These are phyloP conservation scores for Cunninghamia lanceolata DNA, from an alignment of 75 land plant genomes.

Conservation along the genomic window DNA sequence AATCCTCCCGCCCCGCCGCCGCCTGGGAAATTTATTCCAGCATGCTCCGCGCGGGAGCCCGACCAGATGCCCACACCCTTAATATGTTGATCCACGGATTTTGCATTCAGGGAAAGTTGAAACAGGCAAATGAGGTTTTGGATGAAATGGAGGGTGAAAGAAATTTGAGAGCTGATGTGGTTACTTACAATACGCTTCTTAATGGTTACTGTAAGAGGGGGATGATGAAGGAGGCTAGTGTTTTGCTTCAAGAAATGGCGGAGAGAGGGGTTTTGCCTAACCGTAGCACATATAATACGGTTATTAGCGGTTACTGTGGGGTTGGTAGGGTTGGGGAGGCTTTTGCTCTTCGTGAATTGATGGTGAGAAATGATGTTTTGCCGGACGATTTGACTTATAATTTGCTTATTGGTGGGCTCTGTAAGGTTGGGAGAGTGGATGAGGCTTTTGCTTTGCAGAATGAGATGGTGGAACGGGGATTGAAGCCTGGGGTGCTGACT, in stretches of 20 bases:
- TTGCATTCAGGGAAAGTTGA: constrained; percentile 27
- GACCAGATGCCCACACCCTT: constrained; percentile 35
- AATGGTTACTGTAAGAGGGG: constrained; percentile 45
- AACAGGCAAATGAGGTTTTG: constrained; percentile 30
- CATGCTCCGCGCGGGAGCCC: constrained; percentile 19
- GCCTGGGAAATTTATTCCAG: constrained; percentile 19
- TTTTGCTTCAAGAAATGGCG: constrained; percentile 51
- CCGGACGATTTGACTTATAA: constrained; percentile 58
- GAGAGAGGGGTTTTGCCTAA: constrained; percentile 41
- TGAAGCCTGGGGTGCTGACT: constrained; percentile 51
- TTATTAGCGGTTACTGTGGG: constrained; percentile 62
- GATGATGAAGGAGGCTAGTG: constrained; percentile 37
- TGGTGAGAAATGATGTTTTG: constrained; percentile 28
- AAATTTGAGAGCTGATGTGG: constrained; percentile 37
- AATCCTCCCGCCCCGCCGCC: constrained; percentile 4
- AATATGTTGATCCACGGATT: constrained; percentile 58
- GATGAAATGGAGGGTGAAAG: constrained; percentile 24
- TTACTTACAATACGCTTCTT: constrained; percentile 49
- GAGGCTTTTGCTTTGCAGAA: constrained; percentile 37
- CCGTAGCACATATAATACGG: constrained; percentile 48
- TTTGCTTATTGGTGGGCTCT: constrained; percentile 45
- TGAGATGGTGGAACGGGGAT: constrained; percentile 32
- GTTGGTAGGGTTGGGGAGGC: constrained; percentile 48
- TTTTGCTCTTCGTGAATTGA: constrained; percentile 35
- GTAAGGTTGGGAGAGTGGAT: constrained; percentile 41